Evolutionary conservation across 2,329 filamentous ascomycete species (phyloP), one percentile per base, ranked within the genome.

Genomic region (Mariannaea sp.): DNA sequence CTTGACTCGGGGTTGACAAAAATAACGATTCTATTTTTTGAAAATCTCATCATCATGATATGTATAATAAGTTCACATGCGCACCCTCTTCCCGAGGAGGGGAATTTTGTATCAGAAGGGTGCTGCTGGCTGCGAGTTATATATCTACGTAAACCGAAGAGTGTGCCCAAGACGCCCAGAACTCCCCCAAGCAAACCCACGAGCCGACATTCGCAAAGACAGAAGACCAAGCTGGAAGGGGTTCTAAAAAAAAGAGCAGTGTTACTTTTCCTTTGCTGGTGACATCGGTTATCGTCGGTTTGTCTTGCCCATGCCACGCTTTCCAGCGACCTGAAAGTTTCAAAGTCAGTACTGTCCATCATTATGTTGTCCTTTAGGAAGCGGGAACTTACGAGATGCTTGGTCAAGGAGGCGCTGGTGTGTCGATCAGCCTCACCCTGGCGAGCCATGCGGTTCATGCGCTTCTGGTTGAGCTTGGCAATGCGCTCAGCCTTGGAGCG

Each of bases 381-480:
- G 44, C 30, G 12, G 36, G 59, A 64, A 83, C 87, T 73, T 82
- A 96, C 88, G 83, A 99, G 80, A 78, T 97, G 94, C 79, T 96
- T 99, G 58, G 87, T 84, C 74, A 96, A 76, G 47, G 89, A 82
- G 30, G 89, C 89, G 50, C 87, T 87, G 57, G 86, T 85, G 77
- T 97, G 93, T 71, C 95, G 86, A 81, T 99, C 94, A 57, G 88
- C 92, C 79, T 99, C 94, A 80, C 94, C 94, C 81, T 95, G 90
- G 73, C 92, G 87, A 38, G 94, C 94, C 88, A 95, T 94, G 61
- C 93, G 85, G 80, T 99, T 99, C 92, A 95, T 97, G 84, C 92
- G 93, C 82, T 93, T 92, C 86, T 99, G 95, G 67, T 87, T 82
- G 71, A 99, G 77, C 82, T 96, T 97, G 70, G 86, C 82, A 71